Conservation (phyloP, 2,329 filamentous ascomycete genomes). For the Botryotinia narcissicola region DNA sequence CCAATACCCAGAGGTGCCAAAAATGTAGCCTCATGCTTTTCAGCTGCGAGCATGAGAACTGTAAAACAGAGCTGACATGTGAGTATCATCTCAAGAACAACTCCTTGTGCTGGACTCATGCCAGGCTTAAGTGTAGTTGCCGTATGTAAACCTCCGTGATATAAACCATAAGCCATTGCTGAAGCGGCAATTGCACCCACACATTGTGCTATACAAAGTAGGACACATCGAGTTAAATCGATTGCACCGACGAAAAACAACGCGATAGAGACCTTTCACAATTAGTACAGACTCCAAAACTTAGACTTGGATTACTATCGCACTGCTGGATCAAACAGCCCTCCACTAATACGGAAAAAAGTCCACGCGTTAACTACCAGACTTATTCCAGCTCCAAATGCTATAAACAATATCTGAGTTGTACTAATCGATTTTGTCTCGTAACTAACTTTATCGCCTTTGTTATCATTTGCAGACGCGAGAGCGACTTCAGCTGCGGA, state of each 20-base stretch:
- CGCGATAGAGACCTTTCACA: slow-evolving; percentile 39
- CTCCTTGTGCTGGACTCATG: slow-evolving; percentile 45
- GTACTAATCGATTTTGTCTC: slow-evolving; percentile 31
- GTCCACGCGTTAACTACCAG: slow-evolving; percentile 52
- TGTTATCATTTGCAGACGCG: slow-evolving; percentile 33
- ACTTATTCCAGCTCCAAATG: slow-evolving; percentile 28
- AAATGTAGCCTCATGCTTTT: slow-evolving; percentile 49
- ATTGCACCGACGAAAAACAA: slow-evolving; percentile 42
- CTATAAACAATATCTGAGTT: slow-evolving; percentile 29
- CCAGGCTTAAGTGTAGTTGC: slow-evolving; percentile 44
- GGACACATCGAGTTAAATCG: slow-evolving; percentile 36
- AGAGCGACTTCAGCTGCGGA: slow-evolving; percentile 31
- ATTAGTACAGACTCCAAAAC: neutral
- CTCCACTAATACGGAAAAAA: slow-evolving; percentile 52
- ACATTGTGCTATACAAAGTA: slow-evolving; percentile 40
- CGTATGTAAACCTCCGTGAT: slow-evolving; percentile 46
- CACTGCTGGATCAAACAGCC: slow-evolving; percentile 51
- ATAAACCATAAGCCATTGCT: slow-evolving; percentile 44
- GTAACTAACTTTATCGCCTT: slow-evolving; percentile 18
- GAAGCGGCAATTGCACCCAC: slow-evolving; percentile 42
- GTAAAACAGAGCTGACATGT: slow-evolving; percentile 49
- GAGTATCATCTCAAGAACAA: slow-evolving; percentile 50
- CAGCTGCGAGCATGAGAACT: slow-evolving; percentile 52
- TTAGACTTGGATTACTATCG: slow-evolving; percentile 13
- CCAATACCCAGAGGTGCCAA: slow-evolving; percentile 50